Evolutionary conservation across 257 asterid genomes (phyloP).

Genomic region (Solanum ossicruentum): DNA sequence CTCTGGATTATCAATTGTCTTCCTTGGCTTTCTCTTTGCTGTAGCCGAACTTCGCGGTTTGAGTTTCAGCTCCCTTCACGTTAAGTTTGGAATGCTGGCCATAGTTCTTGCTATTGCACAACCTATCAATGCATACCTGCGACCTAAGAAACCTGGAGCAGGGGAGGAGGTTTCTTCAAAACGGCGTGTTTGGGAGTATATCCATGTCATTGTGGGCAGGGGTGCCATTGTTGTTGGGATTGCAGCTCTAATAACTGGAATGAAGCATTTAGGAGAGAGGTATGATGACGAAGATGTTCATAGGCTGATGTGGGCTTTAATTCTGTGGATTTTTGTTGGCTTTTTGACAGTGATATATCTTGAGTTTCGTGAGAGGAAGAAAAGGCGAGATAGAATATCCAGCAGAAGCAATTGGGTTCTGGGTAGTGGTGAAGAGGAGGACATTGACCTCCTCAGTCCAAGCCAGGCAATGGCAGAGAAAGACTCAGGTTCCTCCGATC

Average conservation of each 20-base stretch:
- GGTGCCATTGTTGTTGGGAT: slow-evolving; percentile 62
- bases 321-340: slow-evolving; percentile 68
- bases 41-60: slow-evolving; percentile 94
- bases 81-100: slow-evolving; percentile 78
- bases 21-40: slow-evolving; percentile 91
- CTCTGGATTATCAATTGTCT: slow-evolving; percentile 85
- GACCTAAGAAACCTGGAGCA: slow-evolving; percentile 61
- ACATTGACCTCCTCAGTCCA: slow-evolving; percentile 56
- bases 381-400: slow-evolving; percentile 27
- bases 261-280: slow-evolving; percentile 86
- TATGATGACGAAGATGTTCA: slow-evolving; percentile 63
- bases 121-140: slow-evolving; percentile 69
- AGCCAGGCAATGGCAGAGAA: slow-evolving; percentile 28
- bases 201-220: slow-evolving; percentile 62
- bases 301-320: slow-evolving; percentile 77
- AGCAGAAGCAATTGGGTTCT: slow-evolving; percentile 81
- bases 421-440: slow-evolving; percentile 62
- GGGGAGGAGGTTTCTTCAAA: slow-evolving; percentile 40
- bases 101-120: slow-evolving; percentile 62
- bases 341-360: slow-evolving; percentile 45
- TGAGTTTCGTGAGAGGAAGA: slow-evolving; percentile 55
- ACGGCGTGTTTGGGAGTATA: slow-evolving; percentile 66
- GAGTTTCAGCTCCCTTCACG: slow-evolving; percentile 51
- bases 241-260: slow-evolving; percentile 75
- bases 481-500: slow-evolving; percentile 30